These are phyloP conservation scores for Allium sativum DNA, from an alignment of 106 monocot species.

Conservation along the genomic window DNA sequence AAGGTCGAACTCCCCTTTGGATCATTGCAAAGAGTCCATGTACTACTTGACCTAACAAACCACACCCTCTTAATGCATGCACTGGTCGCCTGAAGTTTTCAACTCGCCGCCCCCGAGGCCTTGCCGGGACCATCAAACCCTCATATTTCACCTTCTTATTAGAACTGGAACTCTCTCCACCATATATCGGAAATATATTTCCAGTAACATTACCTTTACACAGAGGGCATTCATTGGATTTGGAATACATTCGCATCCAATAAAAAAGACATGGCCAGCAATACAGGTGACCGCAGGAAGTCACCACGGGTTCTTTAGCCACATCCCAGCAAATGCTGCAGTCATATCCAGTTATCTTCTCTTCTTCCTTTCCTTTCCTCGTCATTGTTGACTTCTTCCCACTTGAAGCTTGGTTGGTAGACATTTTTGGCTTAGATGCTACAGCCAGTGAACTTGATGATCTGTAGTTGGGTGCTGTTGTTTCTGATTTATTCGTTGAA, in stretches of 20 bases:
- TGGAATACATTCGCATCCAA: neutral
- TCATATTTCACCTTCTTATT: neutral
- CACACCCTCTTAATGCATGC: no score
- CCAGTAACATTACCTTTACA: conserved; percentile 8
- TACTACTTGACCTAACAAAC: no score
- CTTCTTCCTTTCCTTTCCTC: neutral
- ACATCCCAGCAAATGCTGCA: conserved; percentile 9
- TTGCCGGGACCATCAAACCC: no score
- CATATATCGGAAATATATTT: conserved; percentile 3
- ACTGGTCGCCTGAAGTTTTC: no score
- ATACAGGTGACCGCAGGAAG: conserved; percentile 9
- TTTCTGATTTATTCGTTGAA: no score
- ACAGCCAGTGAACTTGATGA: no score
- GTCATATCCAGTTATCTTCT: neutral
- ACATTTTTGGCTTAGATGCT: no score
- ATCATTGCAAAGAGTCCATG: no score
- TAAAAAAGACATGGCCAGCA: conserved; percentile 9
- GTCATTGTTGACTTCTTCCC: neutral
- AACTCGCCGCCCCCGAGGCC: no score
- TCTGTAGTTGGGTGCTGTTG: no score
- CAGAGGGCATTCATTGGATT: conserved; percentile 6
- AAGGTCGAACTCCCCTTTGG: no score
- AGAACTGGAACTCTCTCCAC: neutral
- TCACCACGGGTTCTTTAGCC: conserved; percentile 7
- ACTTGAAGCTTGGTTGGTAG: no score